These are phyloP conservation scores for Linnemannia schmuckeri DNA, from an alignment of 192 early-diverging fungal genomes.

Conservation along the genomic window DNA sequence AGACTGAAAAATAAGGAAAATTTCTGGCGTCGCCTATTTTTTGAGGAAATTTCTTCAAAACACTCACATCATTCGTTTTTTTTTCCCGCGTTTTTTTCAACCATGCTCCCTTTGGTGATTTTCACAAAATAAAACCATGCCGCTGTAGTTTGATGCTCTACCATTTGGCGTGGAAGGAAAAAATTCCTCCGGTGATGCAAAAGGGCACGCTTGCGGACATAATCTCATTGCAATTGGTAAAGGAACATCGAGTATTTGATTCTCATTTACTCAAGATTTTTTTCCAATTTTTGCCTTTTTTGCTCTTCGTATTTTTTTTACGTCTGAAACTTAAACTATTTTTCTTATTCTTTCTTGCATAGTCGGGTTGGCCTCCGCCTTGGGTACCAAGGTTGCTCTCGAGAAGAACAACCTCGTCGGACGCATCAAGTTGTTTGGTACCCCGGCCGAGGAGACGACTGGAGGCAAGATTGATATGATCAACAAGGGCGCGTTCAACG, in stretches of 20 bases:
- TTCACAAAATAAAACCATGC: too few relatives aligned
- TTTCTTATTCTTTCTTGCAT: not conserved
- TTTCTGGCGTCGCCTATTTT: not conserved
- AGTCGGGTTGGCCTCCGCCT: constrained; percentile 70
- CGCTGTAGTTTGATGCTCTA: too few relatives aligned
- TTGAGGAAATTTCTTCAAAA: not conserved
- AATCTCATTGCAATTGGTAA: constrained; percentile 77
- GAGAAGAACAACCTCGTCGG: constrained; percentile 62
- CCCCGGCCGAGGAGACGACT: constrained; percentile 79
- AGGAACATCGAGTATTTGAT: not conserved
- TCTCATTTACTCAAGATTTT: too few relatives aligned
- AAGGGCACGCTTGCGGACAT: constrained; percentile 73
- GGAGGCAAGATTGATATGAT: constrained; percentile 84
- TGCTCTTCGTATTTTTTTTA: not conserved
- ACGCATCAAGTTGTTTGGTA: constrained; percentile 79
- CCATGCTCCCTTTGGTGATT: constrained; percentile 9
- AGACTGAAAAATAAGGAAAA: not conserved
- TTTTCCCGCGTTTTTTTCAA: not conserved
- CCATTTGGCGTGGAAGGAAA: too few relatives aligned
- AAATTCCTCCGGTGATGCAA: constrained; percentile 65
- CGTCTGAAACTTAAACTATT: not conserved
- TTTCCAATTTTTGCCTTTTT: too few relatives aligned
- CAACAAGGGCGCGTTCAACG: constrained; percentile 76
- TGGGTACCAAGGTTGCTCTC: constrained; percentile 60
- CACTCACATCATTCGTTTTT: not conserved